These are phyloP conservation scores for Martiniozyma abietophila DNA, from an alignment of 805 yeast species.

Conservation along the genomic window DNA sequence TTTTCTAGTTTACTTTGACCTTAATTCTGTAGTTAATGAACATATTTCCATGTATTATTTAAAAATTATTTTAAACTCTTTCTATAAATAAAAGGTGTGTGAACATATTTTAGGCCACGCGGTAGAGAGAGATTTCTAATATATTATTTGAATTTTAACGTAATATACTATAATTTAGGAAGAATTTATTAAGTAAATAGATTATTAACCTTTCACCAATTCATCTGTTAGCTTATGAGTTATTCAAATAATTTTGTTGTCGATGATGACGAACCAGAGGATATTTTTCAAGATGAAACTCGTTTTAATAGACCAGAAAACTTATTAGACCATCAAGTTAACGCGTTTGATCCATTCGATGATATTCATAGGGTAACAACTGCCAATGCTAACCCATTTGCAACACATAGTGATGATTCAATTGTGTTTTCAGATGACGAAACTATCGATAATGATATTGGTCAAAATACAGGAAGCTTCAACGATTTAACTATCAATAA, in stretches of 20 bases:
- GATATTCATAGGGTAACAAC: slow-evolving; percentile 6
- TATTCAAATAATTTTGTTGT: slow-evolving; percentile 10
- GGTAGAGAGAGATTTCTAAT: no score
- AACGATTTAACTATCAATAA: slow-evolving; percentile 4
- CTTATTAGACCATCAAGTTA: slow-evolving; percentile 4
- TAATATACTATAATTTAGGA: no score
- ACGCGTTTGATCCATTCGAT: slow-evolving; percentile 12
- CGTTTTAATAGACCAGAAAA: background rate
- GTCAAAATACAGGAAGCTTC: background rate
- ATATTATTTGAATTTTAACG: no score
- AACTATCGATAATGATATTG: slow-evolving; percentile 9
- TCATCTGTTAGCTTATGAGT: slow-evolving; percentile 7
- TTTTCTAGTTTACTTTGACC: no score
- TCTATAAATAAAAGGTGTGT: no score
- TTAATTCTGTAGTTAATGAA: no score
- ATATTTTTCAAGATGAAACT: slow-evolving; percentile 1
- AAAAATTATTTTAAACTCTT: no score
- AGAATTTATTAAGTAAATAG: no score
- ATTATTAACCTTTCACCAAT: no score
- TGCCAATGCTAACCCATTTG: slow-evolving; percentile 5
- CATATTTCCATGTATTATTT: no score
- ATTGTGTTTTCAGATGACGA: slow-evolving; percentile 11
- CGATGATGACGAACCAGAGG: slow-evolving; percentile 10
- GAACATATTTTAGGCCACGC: no score
- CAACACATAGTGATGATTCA: background rate